phyloP scores from a whole-genome alignment of 176 grass and related monocot genomes.

The Ensete ventricosum region DNA sequence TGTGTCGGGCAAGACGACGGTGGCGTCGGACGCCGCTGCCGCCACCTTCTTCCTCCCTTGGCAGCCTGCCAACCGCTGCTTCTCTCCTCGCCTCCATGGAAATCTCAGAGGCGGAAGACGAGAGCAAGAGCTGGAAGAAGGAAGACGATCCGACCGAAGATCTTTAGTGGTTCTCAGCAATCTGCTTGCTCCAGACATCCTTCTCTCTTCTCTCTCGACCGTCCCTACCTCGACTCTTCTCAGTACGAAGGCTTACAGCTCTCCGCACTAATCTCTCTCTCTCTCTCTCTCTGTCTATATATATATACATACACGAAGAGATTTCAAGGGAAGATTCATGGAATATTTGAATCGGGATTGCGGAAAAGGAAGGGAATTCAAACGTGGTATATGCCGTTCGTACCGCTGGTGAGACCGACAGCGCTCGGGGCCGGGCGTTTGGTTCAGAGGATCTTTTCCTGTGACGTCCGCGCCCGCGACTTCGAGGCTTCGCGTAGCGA shows the following conservation, averaged over 20 bases:
- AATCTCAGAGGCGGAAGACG: background rate
- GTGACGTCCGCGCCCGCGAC: background rate
- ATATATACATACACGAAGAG: background rate
- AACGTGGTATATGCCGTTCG: background rate
- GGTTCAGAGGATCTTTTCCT: background rate
- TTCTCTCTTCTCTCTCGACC: background rate
- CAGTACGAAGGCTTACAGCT: too few relatives aligned
- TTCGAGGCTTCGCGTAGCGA: background rate
- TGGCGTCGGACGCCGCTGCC: background rate
- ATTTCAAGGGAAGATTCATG: background rate
- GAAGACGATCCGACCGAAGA: slow-evolving; percentile 4
- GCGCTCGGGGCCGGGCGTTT: background rate
- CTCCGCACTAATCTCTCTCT: too few relatives aligned
- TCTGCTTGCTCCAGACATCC: background rate
- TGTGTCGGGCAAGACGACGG: background rate
- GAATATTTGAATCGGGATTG: background rate
- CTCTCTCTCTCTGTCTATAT: background rate
- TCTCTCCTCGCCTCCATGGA: background rate
- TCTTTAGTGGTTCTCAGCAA: slow-evolving; percentile 5
- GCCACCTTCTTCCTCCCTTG: slow-evolving; percentile 3
- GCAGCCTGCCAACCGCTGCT: background rate
- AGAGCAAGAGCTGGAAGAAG: background rate
- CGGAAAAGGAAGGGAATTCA: background rate
- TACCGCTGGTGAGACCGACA: background rate
- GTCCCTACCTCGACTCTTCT: background rate